phyloP scores from a whole-genome alignment of 306 rosid genomes.

The Vigna hirtella region DNA sequence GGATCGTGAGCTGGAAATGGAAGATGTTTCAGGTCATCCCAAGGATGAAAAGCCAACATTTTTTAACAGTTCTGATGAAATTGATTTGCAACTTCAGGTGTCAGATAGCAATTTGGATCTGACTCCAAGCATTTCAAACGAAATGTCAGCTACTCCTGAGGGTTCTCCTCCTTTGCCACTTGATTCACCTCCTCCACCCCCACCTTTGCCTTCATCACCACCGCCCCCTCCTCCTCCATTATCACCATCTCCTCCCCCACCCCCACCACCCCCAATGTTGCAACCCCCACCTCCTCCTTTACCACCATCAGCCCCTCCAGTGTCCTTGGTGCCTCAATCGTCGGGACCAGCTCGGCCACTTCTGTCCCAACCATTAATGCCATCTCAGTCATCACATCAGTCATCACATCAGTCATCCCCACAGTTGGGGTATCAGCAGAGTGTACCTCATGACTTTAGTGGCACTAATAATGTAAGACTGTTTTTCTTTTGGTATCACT shows the following conservation, averaged over 20 bases:
- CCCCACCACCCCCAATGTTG: slow-evolving; percentile 55
- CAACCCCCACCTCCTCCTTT: slow-evolving; percentile 74
- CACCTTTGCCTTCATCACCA: slow-evolving; percentile 95
- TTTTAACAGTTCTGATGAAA: slow-evolving; percentile 54
- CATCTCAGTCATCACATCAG: slow-evolving; percentile 71
- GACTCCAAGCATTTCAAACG: slow-evolving; percentile 51
- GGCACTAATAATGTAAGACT: slow-evolving; percentile 67
- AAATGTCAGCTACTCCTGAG: slow-evolving; percentile 62
- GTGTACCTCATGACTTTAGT: slow-evolving; percentile 66
- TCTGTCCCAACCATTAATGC: slow-evolving; percentile 64
- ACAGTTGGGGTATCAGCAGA: slow-evolving; percentile 75
- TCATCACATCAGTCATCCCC: slow-evolving; percentile 72
- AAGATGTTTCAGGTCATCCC: slow-evolving; percentile 91
- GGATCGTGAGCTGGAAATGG: slow-evolving; percentile 99
- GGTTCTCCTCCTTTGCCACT: slow-evolving; percentile 95
- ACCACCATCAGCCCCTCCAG: slow-evolving; percentile 66
- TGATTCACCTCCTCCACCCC: slow-evolving; percentile 92
- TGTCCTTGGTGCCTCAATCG: slow-evolving; percentile 66
- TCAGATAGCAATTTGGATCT: slow-evolving; percentile 56
- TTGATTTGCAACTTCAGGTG: slow-evolving; percentile 55
- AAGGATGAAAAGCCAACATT: slow-evolving; percentile 73
- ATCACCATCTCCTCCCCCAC: slow-evolving; percentile 65
- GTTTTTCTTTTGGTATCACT: slow-evolving; percentile 3
- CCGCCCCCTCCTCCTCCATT: slow-evolving; percentile 81
- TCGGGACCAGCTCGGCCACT: slow-evolving; percentile 62